Conservation (phyloP, 2,329 filamentous ascomycete genomes). For the Chaetomiaceae sp. region DNA sequence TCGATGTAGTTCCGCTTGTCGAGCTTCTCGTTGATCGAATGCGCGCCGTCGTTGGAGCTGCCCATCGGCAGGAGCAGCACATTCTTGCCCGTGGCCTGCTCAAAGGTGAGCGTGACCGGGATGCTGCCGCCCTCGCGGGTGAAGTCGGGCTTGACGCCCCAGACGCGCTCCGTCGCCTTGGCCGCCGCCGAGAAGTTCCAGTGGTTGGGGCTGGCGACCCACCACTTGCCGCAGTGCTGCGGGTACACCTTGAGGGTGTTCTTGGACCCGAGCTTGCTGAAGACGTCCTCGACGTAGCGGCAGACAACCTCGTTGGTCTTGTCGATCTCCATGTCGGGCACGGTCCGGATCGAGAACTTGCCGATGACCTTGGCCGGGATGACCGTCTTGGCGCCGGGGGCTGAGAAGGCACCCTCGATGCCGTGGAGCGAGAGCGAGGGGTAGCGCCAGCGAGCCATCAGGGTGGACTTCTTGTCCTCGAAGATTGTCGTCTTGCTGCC, state of each 20-base stretch:
- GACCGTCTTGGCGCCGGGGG: conserved; percentile 93
- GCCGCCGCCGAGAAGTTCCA: conserved; percentile 96
- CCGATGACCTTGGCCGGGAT: conserved; percentile 97
- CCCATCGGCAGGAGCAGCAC: conserved; percentile 95
- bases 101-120: conserved; percentile 93
- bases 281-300: conserved; percentile 77
- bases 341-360: conserved; percentile 97
- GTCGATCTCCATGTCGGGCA: conserved; percentile 93
- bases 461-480: conserved; percentile 80
- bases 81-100: conserved; percentile 97
- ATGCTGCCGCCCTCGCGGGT: conserved; percentile 97
- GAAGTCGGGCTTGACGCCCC: conserved; percentile 88
- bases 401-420: conserved; percentile 89
- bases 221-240: conserved; percentile 96
- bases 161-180: conserved; percentile 95
- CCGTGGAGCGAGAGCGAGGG: conserved; percentile 93
- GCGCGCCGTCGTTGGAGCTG: conserved; percentile 90
- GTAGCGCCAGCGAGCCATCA: conserved; percentile 95
- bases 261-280: conserved; percentile 84
- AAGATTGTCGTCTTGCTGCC: conserved; percentile 85
- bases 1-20: conserved; percentile 98
- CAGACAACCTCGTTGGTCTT: conserved; percentile 81
- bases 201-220: conserved; percentile 95
- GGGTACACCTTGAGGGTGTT: conserved; percentile 79
- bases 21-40: conserved; percentile 98